Evolutionary conservation across 345 rosid genomes (phyloP).

Genomic region (Ceriops zippeliana): DNA sequence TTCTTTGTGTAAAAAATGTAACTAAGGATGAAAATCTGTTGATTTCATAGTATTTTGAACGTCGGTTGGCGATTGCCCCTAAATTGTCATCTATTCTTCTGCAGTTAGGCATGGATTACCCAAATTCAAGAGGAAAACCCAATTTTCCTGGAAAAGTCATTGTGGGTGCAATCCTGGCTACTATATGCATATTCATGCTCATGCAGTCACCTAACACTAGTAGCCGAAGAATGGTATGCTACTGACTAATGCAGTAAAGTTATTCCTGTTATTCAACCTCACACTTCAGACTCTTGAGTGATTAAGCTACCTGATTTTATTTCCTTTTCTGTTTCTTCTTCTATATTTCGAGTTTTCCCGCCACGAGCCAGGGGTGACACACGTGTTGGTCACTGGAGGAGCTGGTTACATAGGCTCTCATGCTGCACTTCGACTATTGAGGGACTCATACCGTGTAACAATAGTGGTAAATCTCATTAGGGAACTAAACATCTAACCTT

Average conservation of each 20-base stretch:
- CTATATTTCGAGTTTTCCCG: conserved; percentile 8
- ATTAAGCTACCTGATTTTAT: not conserved
- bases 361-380: conserved; percentile 12
- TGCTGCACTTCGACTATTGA: conserved; percentile 21
- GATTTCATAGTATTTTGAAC: not conserved
- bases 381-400: conserved; percentile 19
- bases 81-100: not conserved
- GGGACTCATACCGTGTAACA: conserved; percentile 13
- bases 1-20: no score
- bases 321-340: not conserved
- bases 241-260: no score
- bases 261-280: not conserved
- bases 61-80: no score
- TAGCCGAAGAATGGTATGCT: not conserved
- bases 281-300: not conserved
- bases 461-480: conserved; percentile 13
- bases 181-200: conserved; percentile 8
- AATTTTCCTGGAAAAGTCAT: conserved; percentile 4
- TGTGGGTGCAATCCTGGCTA: not conserved
- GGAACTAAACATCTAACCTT: not conserved
- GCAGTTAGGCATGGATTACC: conserved; percentile 10
- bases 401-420: conserved; percentile 27
- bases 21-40: no score
- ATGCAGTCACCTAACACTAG: not conserved
- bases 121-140: conserved; percentile 7